Evolutionary conservation across 1,139 yeast genomes (phyloP).

Genomic region (Nakaseomyces nivariensis): DNA sequence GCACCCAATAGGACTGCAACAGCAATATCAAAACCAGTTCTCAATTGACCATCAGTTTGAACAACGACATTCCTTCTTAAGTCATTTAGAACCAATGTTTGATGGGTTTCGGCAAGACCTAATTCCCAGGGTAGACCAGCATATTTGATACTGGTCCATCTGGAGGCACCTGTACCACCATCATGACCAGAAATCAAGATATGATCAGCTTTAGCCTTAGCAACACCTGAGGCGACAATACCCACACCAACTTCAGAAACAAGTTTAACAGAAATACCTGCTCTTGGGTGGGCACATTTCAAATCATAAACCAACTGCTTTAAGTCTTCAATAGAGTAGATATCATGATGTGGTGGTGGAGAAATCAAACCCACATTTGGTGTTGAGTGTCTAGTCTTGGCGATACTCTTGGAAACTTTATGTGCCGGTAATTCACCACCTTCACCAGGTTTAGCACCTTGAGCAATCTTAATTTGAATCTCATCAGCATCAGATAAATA

Average conservation of each 20-base stretch:
- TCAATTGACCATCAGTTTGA: slow-evolving; percentile 95
- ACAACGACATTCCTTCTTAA: slow-evolving; percentile 90
- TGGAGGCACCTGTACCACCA: slow-evolving; percentile 99
- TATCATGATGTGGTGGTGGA: slow-evolving; percentile 98
- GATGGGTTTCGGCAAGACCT: slow-evolving; percentile 97
- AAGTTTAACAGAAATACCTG: slow-evolving; percentile 90
- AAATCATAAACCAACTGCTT: slow-evolving; percentile 93
- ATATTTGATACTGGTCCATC: slow-evolving; percentile 92
- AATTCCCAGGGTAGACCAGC: slow-evolving; percentile 99
- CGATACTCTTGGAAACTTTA: slow-evolving; percentile 81
- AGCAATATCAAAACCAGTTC: slow-evolving; percentile 90
- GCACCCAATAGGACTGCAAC: slow-evolving; percentile 95
- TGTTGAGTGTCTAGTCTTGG: slow-evolving; percentile 92
- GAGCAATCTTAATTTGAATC: slow-evolving; percentile 97
- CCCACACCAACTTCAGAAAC: slow-evolving; percentile 99
- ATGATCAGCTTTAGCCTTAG: slow-evolving; percentile 97
- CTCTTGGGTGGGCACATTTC: slow-evolving; percentile 94
- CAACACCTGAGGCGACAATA: slow-evolving; percentile 97
- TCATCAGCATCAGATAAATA: slow-evolving; percentile 95
- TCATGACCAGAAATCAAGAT: slow-evolving; percentile 94
- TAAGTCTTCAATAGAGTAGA: slow-evolving; percentile 94
- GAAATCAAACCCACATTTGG: slow-evolving; percentile 95
- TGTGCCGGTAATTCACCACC: slow-evolving; percentile 98
- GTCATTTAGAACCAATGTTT: slow-evolving; percentile 90
- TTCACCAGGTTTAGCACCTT: slow-evolving; percentile 99